Conservation (phyloP, 352 stramenopile genomes). For the Globisporangium yorkense region DNA sequence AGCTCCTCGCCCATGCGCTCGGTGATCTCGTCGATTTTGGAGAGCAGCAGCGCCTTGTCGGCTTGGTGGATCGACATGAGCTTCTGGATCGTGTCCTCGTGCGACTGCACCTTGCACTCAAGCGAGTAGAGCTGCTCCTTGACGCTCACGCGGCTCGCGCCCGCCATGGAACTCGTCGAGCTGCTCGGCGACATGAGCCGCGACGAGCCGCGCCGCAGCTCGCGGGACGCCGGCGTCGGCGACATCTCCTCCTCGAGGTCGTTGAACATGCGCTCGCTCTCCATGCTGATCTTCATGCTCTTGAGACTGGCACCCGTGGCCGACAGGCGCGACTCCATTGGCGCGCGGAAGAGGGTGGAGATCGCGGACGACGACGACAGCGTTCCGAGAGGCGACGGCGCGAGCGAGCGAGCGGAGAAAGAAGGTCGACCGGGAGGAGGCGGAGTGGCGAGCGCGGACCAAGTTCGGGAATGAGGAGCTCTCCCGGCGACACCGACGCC, state of each 20-base stretch:
- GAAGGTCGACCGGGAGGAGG: no score
- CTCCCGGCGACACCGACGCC: no score
- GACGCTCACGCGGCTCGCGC: conserved; percentile 46
- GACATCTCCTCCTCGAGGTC: conserved; percentile 70
- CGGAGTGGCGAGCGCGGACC: background rate
- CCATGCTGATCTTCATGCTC: conserved; percentile 81
- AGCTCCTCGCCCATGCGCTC: conserved; percentile 74
- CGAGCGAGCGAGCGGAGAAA: background rate
- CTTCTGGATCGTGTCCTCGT: conserved; percentile 82
- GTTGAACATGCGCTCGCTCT: conserved; percentile 73
- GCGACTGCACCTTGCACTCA: conserved; percentile 72
- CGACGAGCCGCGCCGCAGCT: conserved; percentile 57
- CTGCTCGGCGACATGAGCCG: conserved; percentile 54
- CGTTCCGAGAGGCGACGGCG: background rate
- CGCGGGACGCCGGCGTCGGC: conserved; percentile 40
- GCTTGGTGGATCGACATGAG: conserved; percentile 79
- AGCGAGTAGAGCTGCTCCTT: conserved; percentile 78
- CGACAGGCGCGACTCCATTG: conserved; percentile 64
- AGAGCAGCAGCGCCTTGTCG: conserved; percentile 66
- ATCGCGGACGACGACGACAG: conserved; percentile 4
- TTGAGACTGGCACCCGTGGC: conserved; percentile 59
- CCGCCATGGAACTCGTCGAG: conserved; percentile 27
- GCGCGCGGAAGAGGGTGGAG: conserved; percentile 1
- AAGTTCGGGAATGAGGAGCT: background rate
- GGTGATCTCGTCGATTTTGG: conserved; percentile 80